Evolutionary conservation across 2,329 filamentous ascomycete species (phyloP), one percentile per base, ranked within the genome.

Genomic region (Falciphora oryzae): DNA sequence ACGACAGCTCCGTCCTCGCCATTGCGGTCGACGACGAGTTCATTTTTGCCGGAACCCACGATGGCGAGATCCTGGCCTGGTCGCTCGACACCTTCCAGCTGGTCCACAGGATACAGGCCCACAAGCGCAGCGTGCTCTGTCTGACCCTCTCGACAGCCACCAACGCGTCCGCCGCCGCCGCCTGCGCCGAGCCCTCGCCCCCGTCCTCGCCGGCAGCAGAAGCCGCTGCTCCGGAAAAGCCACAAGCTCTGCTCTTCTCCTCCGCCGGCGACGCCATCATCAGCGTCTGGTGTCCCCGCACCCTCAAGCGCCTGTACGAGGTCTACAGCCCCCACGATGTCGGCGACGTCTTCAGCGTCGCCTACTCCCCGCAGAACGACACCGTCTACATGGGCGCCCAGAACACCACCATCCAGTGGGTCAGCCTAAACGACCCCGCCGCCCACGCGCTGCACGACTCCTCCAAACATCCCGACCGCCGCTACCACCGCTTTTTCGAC

Each of bases 321-420:
- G 91, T 98, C 67, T 96, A 96, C 80, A 96, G 93, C 67, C 89
- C 89, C 61, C 94, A 96, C 76, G 95, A 98, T 71, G 91, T 97
- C 57, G 95, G 95, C 66, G 95, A 99, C 78, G 87, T 99, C 66
- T 98, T 98, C 75, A 96, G 92, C 70, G 89, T 97, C n/a, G 90
- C 89, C 1, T 97, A 96, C 75, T 97, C 93, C 4, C 79, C 87
- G 8, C 84, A 87, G 69, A 82, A 92, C 71, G 85, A 94, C 69
- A 96, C 90, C 0, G 84, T 97, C 4, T 98, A 97, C 75, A 85
- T 97, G 58, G 95, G 95, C 65, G 92, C 93, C 0, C 95, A 98
- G 74, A 97, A 98, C 73, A 95, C 93, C 10, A 92, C 90, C 56
- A 95, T 97, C 63, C 93, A 97, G 81, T 99, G 95, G 95, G 90